Percentiles rank a stretch among this genome's conserved stretches.
Evolutionary conservation across 2,329 filamentous ascomycete species (phyloP).

Genomic region (Cyclaneusma minus): DNA sequence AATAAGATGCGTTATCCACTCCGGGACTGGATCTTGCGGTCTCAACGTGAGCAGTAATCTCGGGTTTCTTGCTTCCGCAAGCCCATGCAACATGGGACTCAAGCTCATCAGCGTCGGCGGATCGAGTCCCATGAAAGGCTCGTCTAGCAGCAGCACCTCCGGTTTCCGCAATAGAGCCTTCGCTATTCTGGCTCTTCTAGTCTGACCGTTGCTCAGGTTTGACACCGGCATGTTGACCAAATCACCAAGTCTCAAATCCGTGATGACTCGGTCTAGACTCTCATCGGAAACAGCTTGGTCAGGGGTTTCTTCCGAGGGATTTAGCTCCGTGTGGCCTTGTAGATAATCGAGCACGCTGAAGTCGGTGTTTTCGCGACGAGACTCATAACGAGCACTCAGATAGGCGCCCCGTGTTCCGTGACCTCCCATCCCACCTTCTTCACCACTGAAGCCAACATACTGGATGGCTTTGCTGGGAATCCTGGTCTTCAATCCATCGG

Average conservation of each 20-base stretch:
- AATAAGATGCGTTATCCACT: conserved; percentile 79
- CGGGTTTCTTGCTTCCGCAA: conserved; percentile 53
- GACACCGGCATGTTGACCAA: conserved; percentile 71
- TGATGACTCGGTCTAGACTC: conserved; percentile 46
- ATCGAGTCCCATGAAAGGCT: conserved; percentile 93
- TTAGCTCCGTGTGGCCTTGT: conserved; percentile 67
- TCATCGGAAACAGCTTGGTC: conserved; percentile 31
- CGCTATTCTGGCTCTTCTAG: conserved; percentile 72
- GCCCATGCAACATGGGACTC: conserved; percentile 50
- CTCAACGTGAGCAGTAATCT: conserved; percentile 63
- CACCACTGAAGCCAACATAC: conserved; percentile 81
- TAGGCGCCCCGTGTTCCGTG: conserved; percentile 59
- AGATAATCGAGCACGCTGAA: conserved; percentile 74
- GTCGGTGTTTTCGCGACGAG: conserved; percentile 70
- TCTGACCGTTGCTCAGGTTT: conserved; percentile 89
- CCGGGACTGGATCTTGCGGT: conserved; percentile 74
- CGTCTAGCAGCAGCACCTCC: conserved; percentile 73
- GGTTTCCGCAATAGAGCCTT: conserved; percentile 67
- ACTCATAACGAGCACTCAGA: conserved; percentile 82
- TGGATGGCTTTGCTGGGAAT: conserved; percentile 55
- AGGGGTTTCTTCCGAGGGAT: conserved; percentile 41
- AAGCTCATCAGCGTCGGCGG: conserved; percentile 62
- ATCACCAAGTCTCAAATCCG: conserved; percentile 50
- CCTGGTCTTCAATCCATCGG: conserved; percentile 29
- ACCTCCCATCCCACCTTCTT: conserved; percentile 40